Conservation (phyloP, 192 early-diverging fungal genomes). For the Geranomyces variabilis region DNA sequence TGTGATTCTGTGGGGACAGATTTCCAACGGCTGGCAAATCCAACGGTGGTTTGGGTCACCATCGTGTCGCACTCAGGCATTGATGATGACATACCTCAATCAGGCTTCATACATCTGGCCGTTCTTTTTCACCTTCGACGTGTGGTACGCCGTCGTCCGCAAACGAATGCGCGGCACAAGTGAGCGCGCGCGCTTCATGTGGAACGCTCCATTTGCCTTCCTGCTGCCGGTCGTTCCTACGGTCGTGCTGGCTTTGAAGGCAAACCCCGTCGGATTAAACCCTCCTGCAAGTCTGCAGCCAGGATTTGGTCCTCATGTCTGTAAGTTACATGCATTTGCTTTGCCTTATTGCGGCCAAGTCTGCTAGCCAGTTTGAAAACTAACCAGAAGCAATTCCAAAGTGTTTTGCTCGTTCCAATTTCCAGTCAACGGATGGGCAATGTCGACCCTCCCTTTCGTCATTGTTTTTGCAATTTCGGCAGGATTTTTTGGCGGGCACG, state of each 20-base stretch:
- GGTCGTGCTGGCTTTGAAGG: conserved; percentile 16
- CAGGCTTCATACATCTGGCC: conserved; percentile 7
- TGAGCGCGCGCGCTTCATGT: conserved; percentile 10
- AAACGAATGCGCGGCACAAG: not conserved
- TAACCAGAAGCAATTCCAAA: too few species aligned
- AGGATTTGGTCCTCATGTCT: conserved; percentile 26
- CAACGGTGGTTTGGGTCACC: conserved; percentile 9
- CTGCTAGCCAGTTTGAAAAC: too few species aligned
- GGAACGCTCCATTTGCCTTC: conserved; percentile 27
- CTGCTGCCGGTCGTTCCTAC: conserved; percentile 4
- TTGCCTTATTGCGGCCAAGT: too few species aligned
- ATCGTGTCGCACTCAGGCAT: conserved; percentile 25
- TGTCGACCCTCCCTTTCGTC: conserved; percentile 24
- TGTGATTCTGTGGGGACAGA: conserved; percentile 10
- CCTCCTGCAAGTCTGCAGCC: conserved; percentile 23
- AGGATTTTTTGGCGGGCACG: conserved; percentile 13
- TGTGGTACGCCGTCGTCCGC: conserved; percentile 19
- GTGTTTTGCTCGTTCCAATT: conserved; percentile 29
- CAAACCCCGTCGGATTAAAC: conserved; percentile 14
- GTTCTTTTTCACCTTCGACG: conserved; percentile 28
- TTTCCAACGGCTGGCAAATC: conserved; percentile 2
- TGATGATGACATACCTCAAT: conserved; percentile 10
- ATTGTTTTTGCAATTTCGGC: conserved; percentile 4
- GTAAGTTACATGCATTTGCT: conserved; percentile 3
- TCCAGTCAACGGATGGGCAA: conserved; percentile 22